Evolutionary conservation across 495 filamentous ascomycete species (phyloP).

Genomic region (Venustampulla echinocandica): DNA sequence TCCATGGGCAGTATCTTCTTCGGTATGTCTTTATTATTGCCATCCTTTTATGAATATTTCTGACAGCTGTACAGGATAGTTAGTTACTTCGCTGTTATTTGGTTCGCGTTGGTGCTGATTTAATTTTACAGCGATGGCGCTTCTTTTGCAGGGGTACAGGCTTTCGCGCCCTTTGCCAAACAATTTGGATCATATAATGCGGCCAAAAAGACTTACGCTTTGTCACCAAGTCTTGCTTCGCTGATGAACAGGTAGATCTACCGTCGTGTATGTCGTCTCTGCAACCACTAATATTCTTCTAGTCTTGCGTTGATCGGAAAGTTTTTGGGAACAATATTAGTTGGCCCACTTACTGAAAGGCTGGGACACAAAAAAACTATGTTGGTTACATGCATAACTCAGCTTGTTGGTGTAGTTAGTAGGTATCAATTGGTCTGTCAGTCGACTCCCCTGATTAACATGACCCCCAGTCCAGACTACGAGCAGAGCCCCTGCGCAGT

Average conservation of each 20-base stretch:
- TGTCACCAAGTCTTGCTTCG: not conserved
- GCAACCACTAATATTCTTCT: not conserved
- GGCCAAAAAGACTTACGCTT: not conserved
- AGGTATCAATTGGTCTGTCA: not conserved
- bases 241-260: not conserved
- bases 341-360: not conserved
- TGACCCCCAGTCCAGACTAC: not conserved
- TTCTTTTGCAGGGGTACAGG: not conserved
- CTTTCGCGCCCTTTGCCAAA: not conserved
- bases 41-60: not conserved
- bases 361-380: not conserved
- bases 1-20: not conserved
- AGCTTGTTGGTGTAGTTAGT: not conserved
- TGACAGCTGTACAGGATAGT: too few species aligned
- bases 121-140: too few species aligned
- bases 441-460: not conserved
- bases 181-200: not conserved
- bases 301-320: not conserved
- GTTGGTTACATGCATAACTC: not conserved
- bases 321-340: not conserved
- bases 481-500: not conserved
- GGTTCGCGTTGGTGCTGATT: too few species aligned
- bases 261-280: not conserved
- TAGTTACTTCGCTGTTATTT: too few species aligned
- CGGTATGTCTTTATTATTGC: not conserved